Evolutionary conservation across 1,139 yeast genomes (phyloP).

Genomic region (Taphrina wiesneri): DNA sequence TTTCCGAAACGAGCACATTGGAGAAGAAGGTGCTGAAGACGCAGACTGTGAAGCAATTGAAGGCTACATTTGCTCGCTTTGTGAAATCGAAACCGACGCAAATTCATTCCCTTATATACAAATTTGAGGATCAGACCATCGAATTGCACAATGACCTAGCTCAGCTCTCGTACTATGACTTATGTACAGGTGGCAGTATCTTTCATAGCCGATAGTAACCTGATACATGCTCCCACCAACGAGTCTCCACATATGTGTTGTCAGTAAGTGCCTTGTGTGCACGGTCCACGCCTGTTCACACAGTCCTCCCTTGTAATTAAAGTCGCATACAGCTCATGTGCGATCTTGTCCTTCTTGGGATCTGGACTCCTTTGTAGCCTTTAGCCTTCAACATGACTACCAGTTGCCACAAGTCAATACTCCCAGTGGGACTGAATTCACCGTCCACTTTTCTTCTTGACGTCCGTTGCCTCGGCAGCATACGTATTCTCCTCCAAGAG

Average conservation of each 20-base stretch:
- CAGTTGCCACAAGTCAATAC: no score
- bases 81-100: background rate
- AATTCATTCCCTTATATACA: background rate
- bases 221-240: no score
- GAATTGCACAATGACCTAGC: conserved; percentile 11
- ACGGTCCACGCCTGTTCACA: no score
- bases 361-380: no score
- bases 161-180: conserved; percentile 7
- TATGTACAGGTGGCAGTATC: background rate
- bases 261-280: no score
- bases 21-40: conserved; percentile 16
- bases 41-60: conserved; percentile 20
- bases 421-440: no score
- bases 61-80: conserved; percentile 5
- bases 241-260: no score
- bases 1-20: background rate
- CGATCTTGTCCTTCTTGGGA: no score
- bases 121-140: background rate
- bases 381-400: no score
- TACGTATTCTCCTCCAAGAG: conserved; percentile 32
- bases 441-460: background rate
- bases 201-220: background rate
- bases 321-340: no score
- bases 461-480: conserved; percentile 15
- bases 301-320: no score